Evolutionary conservation across 257 asterid genomes (phyloP).

Genomic region (Jaltomata sinuosa): DNA sequence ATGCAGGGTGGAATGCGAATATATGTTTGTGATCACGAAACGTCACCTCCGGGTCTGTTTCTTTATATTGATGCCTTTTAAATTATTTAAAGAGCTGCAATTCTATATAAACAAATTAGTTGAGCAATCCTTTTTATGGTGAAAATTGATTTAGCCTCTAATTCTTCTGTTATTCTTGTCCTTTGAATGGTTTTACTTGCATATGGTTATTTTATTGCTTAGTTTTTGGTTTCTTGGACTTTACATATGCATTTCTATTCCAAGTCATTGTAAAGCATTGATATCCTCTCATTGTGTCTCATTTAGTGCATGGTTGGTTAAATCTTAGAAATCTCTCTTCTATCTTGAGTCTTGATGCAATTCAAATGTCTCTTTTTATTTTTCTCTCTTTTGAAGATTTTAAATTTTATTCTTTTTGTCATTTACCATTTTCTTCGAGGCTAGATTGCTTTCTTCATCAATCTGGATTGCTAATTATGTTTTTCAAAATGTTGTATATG

Average conservation of each 20-base stretch:
- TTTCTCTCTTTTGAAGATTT: background rate
- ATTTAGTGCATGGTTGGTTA: background rate
- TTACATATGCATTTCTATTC: background rate
- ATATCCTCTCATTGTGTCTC: background rate
- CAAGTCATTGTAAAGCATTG: background rate
- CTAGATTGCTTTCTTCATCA: background rate
- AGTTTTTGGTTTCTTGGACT: background rate
- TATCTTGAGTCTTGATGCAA: background rate
- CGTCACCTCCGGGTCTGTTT: constrained; percentile 75
- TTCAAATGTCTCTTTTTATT: background rate
- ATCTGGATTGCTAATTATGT: background rate
- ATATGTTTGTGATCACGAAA: constrained; percentile 69
- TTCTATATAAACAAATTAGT: background rate
- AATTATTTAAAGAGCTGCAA: background rate
- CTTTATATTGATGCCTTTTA: background rate
- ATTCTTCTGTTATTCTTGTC: background rate
- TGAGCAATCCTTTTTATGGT: background rate
- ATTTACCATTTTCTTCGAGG: background rate
- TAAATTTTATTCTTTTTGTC: background rate
- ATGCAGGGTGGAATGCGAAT: constrained; percentile 77
- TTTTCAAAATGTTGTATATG: background rate
- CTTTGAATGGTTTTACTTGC: background rate
- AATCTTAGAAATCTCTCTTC: background rate
- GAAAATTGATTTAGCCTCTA: background rate
- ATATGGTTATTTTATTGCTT: background rate